A percentile compares a stretch with the other conserved stretches of the same genome.
phyloP scores from a whole-genome alignment of 2,329 filamentous ascomycete species.

The Penicillium italicum region DNA sequence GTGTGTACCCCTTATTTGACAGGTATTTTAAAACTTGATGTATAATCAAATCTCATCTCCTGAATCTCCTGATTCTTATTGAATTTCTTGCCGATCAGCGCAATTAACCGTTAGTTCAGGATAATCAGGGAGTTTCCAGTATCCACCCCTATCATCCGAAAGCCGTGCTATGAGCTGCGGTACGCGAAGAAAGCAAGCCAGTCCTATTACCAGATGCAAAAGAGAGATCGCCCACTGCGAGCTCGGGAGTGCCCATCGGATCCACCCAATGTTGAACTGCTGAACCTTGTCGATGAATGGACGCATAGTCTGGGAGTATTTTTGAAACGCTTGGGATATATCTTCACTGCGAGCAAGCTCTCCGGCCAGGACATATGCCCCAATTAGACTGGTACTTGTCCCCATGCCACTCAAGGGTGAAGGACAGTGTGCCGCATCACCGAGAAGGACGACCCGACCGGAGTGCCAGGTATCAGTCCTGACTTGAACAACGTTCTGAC shows the following conservation, averaged over 20 bases:
- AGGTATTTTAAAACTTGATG: not conserved
- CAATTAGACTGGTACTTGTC: constrained; percentile 35
- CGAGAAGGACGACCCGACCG: constrained; percentile 36
- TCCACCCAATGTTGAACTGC: constrained; percentile 11
- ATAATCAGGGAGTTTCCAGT: constrained; percentile 24
- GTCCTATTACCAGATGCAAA: constrained; percentile 12
- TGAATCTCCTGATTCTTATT: not conserved
- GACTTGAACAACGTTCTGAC: constrained; percentile 38
- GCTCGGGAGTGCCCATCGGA: constrained; percentile 16
- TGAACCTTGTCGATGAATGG: constrained; percentile 25
- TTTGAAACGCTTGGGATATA: constrained; percentile 17
- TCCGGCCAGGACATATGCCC: constrained; percentile 56
- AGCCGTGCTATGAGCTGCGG: constrained; percentile 17
- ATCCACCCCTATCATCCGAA: constrained; percentile 16
- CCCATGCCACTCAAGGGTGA: constrained; percentile 37
- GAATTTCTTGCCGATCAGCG: not conserved
- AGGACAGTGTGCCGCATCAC: constrained; percentile 41
- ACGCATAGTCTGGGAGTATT: constrained; percentile 23
- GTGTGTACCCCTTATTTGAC: not conserved
- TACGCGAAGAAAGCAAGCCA: constrained; percentile 17
- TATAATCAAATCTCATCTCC: not conserved
- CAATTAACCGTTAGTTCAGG: not conserved
- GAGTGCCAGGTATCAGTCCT: constrained; percentile 29
- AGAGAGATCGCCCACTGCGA: constrained; percentile 20
- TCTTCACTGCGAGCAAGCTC: constrained; percentile 35